Evolutionary conservation across 1,139 yeast genomes (phyloP).

Genomic region (Kodamaea derodonti): DNA sequence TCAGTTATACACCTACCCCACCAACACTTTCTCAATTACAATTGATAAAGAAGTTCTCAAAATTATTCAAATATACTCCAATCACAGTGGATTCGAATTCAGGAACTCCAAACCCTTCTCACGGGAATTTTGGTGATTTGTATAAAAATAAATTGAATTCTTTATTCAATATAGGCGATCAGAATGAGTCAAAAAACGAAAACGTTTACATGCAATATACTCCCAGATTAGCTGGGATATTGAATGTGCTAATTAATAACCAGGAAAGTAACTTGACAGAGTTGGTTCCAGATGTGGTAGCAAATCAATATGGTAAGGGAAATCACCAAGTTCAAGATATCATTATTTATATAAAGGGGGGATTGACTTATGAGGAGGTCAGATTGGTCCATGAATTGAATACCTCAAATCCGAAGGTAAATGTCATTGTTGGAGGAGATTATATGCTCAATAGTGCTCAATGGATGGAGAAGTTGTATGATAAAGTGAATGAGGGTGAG

Average conservation of each 20-base stretch:
- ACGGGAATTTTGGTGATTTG: slow-evolving; percentile 18
- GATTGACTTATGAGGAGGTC: slow-evolving; percentile 89
- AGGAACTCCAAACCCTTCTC: slow-evolving; percentile 8
- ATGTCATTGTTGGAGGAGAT: slow-evolving; percentile 74
- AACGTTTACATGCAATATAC: slow-evolving; percentile 64
- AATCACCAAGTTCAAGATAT: slow-evolving; percentile 61
- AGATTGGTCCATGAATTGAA: slow-evolving; percentile 74
- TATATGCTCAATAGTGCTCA: slow-evolving; percentile 54
- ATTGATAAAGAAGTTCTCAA: slow-evolving; percentile 30
- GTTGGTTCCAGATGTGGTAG: slow-evolving; percentile 23
- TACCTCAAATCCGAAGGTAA: slow-evolving; percentile 44
- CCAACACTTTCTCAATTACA: slow-evolving; percentile 34
- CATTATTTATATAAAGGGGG: slow-evolving; percentile 81
- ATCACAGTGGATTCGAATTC: slow-evolving; percentile 5
- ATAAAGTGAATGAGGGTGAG: slow-evolving; percentile 17
- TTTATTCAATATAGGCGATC: slow-evolving; percentile 19
- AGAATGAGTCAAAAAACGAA: slow-evolving; percentile 30
- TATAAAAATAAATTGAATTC: slow-evolving; percentile 26
- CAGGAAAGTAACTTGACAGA: slow-evolving; percentile 9
- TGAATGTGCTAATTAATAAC: slow-evolving; percentile 21
- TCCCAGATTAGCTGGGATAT: slow-evolving; percentile 61
- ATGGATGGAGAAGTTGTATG: slow-evolving; percentile 42
- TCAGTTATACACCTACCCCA: slow-evolving; percentile 23
- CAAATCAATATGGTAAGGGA: slow-evolving; percentile 29
- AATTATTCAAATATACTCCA: slow-evolving; percentile 14